Conservation (phyloP, 768 basidiomycete species). For the Phylloporus scabripes region DNA sequence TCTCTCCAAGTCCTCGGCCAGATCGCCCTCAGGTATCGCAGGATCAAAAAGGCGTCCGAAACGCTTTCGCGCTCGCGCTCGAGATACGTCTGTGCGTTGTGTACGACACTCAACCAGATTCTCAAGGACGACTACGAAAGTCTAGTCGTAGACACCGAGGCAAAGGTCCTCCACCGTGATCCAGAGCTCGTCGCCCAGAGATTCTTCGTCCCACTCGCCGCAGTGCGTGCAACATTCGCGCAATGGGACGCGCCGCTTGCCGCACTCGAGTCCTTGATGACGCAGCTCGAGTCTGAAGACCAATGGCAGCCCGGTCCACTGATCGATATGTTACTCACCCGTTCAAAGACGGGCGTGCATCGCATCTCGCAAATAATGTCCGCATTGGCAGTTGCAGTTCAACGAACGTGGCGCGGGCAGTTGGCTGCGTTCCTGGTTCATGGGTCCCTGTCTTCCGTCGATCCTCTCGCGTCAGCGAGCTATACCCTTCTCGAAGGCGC, state of each 20-base stretch:
- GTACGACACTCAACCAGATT: constrained; percentile 65
- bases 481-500: constrained; percentile 58
- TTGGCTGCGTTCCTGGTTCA: constrained; percentile 79
- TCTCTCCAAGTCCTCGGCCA: constrained; percentile 76
- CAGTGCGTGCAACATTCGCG: constrained; percentile 75
- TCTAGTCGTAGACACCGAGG: constrained; percentile 75
- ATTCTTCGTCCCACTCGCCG: constrained; percentile 79
- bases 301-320: constrained; percentile 65
- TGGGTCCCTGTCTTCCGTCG: constrained; percentile 54
- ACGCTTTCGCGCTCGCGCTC: constrained; percentile 53
- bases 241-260: constrained; percentile 86
- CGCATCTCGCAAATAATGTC: constrained; percentile 67
- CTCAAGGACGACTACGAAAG: constrained; percentile 76
- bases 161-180: constrained; percentile 71
- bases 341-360: constrained; percentile 74
- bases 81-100: constrained; percentile 75
- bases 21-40: constrained; percentile 71
- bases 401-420: constrained; percentile 79
- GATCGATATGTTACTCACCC: constrained; percentile 70
- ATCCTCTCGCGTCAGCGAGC: constrained; percentile 61
- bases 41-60: constrained; percentile 54
- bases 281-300: constrained; percentile 50
- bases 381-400: constrained; percentile 67
- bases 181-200: constrained; percentile 70
- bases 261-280: constrained; percentile 59